Percentiles rank a stretch among this genome's conserved stretches.
phyloP scores from a whole-genome alignment of 2,329 filamentous ascomycete species.

The Blastomyces percursus region DNA sequence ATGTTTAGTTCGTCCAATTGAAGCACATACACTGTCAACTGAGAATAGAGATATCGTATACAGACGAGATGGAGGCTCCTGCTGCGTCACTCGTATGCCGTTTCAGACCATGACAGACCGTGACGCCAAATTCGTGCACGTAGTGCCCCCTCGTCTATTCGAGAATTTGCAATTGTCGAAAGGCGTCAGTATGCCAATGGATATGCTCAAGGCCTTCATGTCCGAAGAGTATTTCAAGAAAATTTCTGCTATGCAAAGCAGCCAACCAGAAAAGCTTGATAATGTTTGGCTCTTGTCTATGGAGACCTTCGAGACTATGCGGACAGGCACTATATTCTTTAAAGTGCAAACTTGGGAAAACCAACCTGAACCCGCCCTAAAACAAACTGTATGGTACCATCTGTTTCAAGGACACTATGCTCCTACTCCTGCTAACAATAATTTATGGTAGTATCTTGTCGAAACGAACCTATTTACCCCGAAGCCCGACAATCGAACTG shows the following conservation, averaged over 20 bases:
- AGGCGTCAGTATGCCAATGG: conserved; percentile 6
- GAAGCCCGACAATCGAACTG: neutral
- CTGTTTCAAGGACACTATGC: neutral
- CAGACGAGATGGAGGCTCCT: conserved; percentile 14
- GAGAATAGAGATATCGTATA: conserved; percentile 12
- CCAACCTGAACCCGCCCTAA: neutral
- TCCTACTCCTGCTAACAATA: neutral
- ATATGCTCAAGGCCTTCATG: conserved; percentile 8
- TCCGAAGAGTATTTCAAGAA: conserved; percentile 6
- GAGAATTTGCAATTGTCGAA: conserved; percentile 8
- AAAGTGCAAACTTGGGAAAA: conserved; percentile 1
- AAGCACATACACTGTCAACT: conserved; percentile 3
- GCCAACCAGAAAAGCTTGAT: conserved; percentile 2
- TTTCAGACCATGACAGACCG: conserved; percentile 5
- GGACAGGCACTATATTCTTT: conserved; percentile 6
- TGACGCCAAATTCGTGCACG: conserved; percentile 5
- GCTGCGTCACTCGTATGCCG: conserved; percentile 9
- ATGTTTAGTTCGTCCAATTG: conserved; percentile 12
- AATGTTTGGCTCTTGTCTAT: conserved; percentile 11
- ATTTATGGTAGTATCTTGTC: neutral
- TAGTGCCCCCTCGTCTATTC: conserved; percentile 8
- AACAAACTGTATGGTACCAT: conserved; percentile 2
- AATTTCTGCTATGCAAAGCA: neutral
- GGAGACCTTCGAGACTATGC: conserved; percentile 6
- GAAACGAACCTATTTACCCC: neutral